phyloP scores from a whole-genome alignment of 345 rosid genomes.

The Luvunga scandens region DNA sequence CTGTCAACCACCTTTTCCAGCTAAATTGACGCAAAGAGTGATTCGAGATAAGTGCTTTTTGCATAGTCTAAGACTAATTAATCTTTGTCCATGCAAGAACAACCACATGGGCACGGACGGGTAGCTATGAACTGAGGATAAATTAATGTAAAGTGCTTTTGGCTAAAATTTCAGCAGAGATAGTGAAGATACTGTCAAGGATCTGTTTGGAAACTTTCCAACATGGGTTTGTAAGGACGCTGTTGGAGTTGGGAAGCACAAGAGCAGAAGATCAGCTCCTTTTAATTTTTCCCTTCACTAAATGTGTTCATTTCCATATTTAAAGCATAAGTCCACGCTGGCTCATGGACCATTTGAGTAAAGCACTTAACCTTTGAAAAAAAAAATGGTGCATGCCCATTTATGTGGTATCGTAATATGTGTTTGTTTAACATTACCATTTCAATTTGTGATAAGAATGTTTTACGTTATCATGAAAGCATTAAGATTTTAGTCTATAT shows the following conservation, averaged over 20 bases:
- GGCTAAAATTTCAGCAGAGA: slow-evolving; percentile 25
- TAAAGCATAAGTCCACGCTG: not conserved
- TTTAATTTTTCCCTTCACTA: not conserved
- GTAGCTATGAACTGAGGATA: not conserved
- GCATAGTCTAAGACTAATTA: not conserved
- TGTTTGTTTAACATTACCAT: not conserved
- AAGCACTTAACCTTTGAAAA: not conserved
- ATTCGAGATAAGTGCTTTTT: not conserved
- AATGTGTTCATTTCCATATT: not conserved
- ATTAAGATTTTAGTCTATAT: too few relatives aligned
- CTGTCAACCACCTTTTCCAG: slow-evolving; percentile 25
- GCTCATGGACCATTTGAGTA: not conserved
- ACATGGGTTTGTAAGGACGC: slow-evolving; percentile 12
- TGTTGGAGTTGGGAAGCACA: slow-evolving; percentile 24
- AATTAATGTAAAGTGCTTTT: not conserved
- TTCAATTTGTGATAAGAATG: not conserved
- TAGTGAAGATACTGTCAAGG: slow-evolving; percentile 22
- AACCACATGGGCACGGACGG: slow-evolving; percentile 16
- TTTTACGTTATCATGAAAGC: not conserved
- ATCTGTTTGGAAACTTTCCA: slow-evolving; percentile 28
- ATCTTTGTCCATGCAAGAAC: not conserved
- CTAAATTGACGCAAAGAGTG: slow-evolving; percentile 14
- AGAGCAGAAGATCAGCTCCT: slow-evolving; percentile 9
- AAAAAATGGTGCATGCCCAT: not conserved
- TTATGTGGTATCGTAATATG: not conserved